Conservation (phyloP, 305 asterid species). For the Fraxinus sp. region DNA sequence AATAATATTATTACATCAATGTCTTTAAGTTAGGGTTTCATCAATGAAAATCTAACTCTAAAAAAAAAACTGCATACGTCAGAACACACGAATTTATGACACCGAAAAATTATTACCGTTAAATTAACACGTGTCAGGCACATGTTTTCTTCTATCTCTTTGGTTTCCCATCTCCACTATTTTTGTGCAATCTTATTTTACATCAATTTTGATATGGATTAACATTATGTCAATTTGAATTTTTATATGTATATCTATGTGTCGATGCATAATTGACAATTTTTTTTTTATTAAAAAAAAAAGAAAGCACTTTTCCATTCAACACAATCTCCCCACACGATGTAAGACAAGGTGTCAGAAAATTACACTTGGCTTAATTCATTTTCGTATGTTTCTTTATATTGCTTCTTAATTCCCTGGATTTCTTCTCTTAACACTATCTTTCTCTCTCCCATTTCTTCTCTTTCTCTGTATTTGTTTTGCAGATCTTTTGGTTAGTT, state of each 20-base stretch:
- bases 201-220: too few species aligned
- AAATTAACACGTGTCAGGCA: constrained; percentile 59
- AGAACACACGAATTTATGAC: constrained; percentile 9
- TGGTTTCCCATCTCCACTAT: constrained; percentile 35
- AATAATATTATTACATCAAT: neutral
- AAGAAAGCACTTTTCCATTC: too few species aligned
- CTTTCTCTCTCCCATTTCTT: constrained; percentile 14
- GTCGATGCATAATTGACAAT: too few species aligned
- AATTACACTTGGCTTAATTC: too few species aligned
- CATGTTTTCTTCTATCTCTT: constrained; percentile 40
- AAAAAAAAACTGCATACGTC: neutral
- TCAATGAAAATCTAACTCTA: neutral
- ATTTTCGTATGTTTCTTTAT: neutral
- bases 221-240: too few species aligned
- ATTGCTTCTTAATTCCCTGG: neutral
- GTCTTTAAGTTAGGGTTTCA: neutral
- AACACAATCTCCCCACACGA: neutral
- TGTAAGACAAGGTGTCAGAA: too few species aligned
- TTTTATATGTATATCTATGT: too few species aligned
- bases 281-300: neutral
- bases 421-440: constrained; percentile 5
- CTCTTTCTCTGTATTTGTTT: neutral
- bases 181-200: too few species aligned
- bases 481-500: constrained; percentile 4
- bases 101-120: constrained; percentile 62